Conservation (phyloP, 129 eudicot species). For the Escallonia rubra region DNA sequence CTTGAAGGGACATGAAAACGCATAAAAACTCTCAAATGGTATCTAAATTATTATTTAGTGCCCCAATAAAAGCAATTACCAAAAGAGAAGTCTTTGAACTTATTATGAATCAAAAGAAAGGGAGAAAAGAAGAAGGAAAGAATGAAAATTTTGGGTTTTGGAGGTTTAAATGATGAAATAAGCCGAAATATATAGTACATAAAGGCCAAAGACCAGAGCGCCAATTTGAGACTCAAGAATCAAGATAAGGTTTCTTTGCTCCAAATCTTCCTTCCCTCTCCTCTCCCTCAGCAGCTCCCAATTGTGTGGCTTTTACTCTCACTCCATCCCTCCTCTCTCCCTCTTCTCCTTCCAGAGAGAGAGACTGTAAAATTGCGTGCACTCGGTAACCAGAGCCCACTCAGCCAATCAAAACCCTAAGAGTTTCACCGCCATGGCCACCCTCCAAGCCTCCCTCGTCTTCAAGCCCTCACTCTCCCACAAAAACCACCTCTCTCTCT, state of each 20-base stretch:
- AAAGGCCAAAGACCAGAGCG: slow-evolving; percentile 24
- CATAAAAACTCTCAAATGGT: not conserved
- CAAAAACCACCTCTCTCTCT: slow-evolving; percentile 8
- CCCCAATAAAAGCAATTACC: too few relatives aligned
- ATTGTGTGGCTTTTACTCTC: slow-evolving; percentile 13
- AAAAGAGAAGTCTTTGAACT: too few relatives aligned
- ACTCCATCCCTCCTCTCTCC: not conserved
- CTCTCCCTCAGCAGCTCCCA: not conserved
- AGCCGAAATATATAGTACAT: not conserved
- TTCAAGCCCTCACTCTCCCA: slow-evolving; percentile 38
- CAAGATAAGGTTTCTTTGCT: slow-evolving; percentile 50
- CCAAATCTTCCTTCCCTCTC: not conserved
- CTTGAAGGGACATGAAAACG: too few relatives aligned
- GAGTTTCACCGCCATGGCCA: slow-evolving; percentile 26
- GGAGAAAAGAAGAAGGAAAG: not conserved
- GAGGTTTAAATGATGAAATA: not conserved
- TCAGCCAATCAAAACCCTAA: slow-evolving; percentile 32
- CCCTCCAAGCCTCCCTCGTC: slow-evolving; percentile 61
- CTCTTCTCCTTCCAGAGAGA: not conserved
- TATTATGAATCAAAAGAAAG: too few relatives aligned
- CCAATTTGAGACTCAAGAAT: slow-evolving; percentile 33
- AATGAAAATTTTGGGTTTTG: not conserved
- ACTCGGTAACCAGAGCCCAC: not conserved
- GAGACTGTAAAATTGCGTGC: not conserved
- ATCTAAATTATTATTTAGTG: not conserved